Conservation (phyloP, 495 filamentous ascomycete genomes). For the Aspergillus steynii region DNA sequence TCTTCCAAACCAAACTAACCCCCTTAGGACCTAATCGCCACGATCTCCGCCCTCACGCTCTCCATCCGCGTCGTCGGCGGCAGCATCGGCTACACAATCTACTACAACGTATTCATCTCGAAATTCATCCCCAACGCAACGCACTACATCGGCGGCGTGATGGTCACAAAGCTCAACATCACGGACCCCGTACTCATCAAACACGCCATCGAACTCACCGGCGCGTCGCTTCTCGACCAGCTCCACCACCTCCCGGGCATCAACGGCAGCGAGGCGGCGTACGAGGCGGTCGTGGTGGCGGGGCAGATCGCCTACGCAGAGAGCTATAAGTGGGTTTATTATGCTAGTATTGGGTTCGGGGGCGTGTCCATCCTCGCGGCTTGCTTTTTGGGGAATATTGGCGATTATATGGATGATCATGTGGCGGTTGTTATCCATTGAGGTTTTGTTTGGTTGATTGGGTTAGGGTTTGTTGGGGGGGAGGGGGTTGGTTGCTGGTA, state of each 20-base stretch:
- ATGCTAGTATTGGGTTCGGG: conserved; percentile 68
- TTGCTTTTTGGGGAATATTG: conserved; percentile 63
- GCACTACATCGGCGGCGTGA: conserved; percentile 54
- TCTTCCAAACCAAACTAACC: conserved; percentile 4
- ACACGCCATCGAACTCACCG: conserved; percentile 57
- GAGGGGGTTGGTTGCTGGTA: neutral
- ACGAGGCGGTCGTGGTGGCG: conserved; percentile 58
- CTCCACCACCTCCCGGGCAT: conserved; percentile 58
- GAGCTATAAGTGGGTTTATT: conserved; percentile 68
- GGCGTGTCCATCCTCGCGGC: conserved; percentile 61
- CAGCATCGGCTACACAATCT: conserved; percentile 69
- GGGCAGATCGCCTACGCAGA: conserved; percentile 64
- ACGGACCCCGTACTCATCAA: conserved; percentile 40
- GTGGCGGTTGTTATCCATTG: conserved; percentile 60
- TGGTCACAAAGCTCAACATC: conserved; percentile 55
- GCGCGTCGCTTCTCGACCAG: conserved; percentile 53
- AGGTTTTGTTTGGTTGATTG: too few relatives aligned
- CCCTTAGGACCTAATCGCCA: conserved; percentile 65
- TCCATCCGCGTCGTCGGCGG: conserved; percentile 72
- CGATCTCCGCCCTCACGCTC: conserved; percentile 71
- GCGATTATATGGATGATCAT: conserved; percentile 68
- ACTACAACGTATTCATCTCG: conserved; percentile 73
- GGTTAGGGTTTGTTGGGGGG: neutral
- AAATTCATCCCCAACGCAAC: conserved; percentile 58
- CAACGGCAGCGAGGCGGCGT: conserved; percentile 50